Evolutionary conservation across 345 rosid genomes (phyloP), one percentile per base, ranked within the genome.

Genomic region (Eucalyptus tenuipes): DNA sequence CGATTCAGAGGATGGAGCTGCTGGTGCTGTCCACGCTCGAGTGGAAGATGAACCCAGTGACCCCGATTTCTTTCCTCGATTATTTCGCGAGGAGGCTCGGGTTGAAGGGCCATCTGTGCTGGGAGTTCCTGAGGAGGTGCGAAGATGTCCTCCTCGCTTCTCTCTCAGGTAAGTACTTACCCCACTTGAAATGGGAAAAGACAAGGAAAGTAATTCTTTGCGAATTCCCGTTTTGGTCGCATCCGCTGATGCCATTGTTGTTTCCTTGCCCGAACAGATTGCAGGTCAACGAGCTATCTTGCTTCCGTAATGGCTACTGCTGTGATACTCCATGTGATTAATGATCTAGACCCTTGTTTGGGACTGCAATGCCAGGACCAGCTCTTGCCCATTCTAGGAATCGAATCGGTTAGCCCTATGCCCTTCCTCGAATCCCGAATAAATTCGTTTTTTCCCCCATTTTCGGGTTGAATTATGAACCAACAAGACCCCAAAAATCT

Each of bases 31-130:
- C 98, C 15, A 88, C 96, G n/a, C 98, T 96, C 20, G 87, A 90
- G 68, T 96, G 98, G 98, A 93, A 91, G 93, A 95, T 96, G 96
- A 93, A 94, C 87, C 98, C 98, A 18, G 94, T 96, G 16, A 95
- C 96, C 82, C 93, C 97, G 49, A 82, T 94, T 57, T 93, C 97
- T 7, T 96, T 95, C 88, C 88, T 96, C 55, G 96, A 96, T 91
- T 91, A 92, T 90, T 89, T 96, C 31, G 90, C 93, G 16, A 93
- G 96, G 92, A 94, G 94, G 91, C 93, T 96, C n/a, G 95, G 94
- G 8, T 91, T 95, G 47, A 94, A 91, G 92, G 94, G 88, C 87
- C 88, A 87, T 91, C 92, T 93, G 71, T 94, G 93, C 49, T 89
- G 90, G 92, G 95, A 95, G 75, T 94, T 96, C 86, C 89, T 94